These are phyloP conservation scores for Pycnococcus provasolii DNA, from an alignment of 139 green algal genomes.

Conservation along the genomic window DNA sequence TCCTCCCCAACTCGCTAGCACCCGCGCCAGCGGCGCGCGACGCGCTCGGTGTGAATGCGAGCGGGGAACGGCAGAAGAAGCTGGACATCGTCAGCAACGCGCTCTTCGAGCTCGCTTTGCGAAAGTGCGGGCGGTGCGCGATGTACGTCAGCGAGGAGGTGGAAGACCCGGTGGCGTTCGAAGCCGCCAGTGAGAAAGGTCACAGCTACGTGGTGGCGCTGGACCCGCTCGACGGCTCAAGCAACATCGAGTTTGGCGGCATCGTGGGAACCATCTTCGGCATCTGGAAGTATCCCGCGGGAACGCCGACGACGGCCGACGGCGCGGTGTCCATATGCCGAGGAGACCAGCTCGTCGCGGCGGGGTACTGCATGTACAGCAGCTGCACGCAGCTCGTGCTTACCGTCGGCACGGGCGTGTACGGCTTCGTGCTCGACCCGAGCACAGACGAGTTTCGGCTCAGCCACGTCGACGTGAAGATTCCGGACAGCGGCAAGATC, in stretches of 20 bases:
- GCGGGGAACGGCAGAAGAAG: slow-evolving; percentile 99
- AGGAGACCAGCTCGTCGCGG: slow-evolving; percentile 55
- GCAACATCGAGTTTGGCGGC: slow-evolving; percentile 94
- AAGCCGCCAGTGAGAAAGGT: slow-evolving; percentile 82
- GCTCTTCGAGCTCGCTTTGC: slow-evolving; percentile 89
- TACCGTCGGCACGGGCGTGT: slow-evolving; percentile 34
- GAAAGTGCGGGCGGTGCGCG: slow-evolving; percentile 59
- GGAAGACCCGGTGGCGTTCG: slow-evolving; percentile 82
- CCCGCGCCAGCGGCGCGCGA: no score
- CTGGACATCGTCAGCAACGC: slow-evolving; percentile 97
- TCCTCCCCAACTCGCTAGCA: no score
- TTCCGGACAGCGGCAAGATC: slow-evolving; percentile 43
- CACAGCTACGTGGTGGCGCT: slow-evolving; percentile 97
- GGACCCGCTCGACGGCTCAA: slow-evolving; percentile 93
- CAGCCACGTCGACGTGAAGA: slow-evolving; percentile 26
- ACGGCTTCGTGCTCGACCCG: slow-evolving; percentile 55
- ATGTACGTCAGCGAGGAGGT: slow-evolving; percentile 95
- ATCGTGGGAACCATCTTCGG: slow-evolving; percentile 92
- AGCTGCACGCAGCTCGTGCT: slow-evolving; percentile 50
- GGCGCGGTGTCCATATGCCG: slow-evolving; percentile 47
- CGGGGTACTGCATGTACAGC: slow-evolving; percentile 62
- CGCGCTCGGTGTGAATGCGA: slow-evolving; percentile 16
- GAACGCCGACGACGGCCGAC: no score
- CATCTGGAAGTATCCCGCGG: slow-evolving; percentile 51
- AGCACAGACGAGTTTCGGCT: slow-evolving; percentile 33